A percentile compares a stretch with the other conserved stretches of the same genome.
phyloP scores from a whole-genome alignment of 78 protist species.

The Bigelowiella natans region DNA sequence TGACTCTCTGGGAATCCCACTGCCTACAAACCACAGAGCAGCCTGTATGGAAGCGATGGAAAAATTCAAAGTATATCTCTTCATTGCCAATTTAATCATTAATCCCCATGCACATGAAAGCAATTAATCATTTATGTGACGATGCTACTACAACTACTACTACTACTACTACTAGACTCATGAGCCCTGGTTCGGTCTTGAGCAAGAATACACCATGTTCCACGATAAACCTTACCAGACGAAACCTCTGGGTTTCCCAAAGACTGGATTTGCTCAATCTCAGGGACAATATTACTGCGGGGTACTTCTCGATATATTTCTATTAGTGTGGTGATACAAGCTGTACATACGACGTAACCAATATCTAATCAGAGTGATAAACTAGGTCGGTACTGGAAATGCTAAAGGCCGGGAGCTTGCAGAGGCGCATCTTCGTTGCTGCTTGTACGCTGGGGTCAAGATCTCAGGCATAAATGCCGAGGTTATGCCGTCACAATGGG shows the following conservation, averaged over 20 bases:
- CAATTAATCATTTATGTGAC: background rate
- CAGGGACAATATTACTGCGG: constrained; percentile 85
- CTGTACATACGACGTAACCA: too few species aligned
- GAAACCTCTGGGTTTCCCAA: constrained; percentile 61
- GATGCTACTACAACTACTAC: background rate
- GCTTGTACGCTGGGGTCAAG: constrained; percentile 65
- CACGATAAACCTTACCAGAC: constrained; percentile 2
- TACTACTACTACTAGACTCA: background rate
- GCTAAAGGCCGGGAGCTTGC: constrained; percentile 58
- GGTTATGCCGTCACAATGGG: constrained; percentile 84
- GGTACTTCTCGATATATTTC: too few species aligned
- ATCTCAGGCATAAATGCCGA: constrained; percentile 73
- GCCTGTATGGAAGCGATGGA: constrained; percentile 19
- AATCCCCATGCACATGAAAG: background rate
- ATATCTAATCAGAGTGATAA: too few species aligned
- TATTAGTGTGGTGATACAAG: too few species aligned
- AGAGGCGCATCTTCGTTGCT: constrained; percentile 62
- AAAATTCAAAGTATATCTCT: background rate
- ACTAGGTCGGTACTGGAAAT: constrained; percentile 55
- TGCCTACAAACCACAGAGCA: constrained; percentile 39
- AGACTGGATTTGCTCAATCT: constrained; percentile 65
- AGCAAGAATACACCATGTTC: constrained; percentile 59
- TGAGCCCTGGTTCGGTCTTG: constrained; percentile 72
- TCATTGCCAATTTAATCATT: background rate
- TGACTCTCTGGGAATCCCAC: constrained; percentile 22